phyloP scores from a whole-genome alignment of 75 land plant species.

The Isoetes taiwanensis region DNA sequence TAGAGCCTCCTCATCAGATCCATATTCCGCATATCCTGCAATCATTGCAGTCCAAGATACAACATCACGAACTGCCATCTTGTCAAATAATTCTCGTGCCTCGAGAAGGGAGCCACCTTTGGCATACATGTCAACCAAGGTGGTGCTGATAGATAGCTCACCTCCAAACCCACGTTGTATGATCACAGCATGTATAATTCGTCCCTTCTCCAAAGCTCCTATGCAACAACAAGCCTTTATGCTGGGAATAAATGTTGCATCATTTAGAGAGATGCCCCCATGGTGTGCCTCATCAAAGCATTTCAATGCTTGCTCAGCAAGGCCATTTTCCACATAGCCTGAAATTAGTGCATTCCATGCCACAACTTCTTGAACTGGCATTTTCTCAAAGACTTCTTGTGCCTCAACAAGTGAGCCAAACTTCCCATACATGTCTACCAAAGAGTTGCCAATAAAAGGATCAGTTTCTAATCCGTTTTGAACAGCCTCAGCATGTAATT shows the following conservation, averaged over 20 bases:
- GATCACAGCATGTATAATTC: not conserved
- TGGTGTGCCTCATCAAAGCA: slow-evolving; percentile 7
- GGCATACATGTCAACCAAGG: slow-evolving; percentile 41
- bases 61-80: not conserved
- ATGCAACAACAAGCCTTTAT: not conserved
- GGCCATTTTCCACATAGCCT: slow-evolving; percentile 16
- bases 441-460: slow-evolving; percentile 13
- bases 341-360: slow-evolving; percentile 15
- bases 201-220: not conserved
- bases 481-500: slow-evolving; percentile 5
- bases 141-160: slow-evolving; percentile 16
- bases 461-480: slow-evolving; percentile 8
- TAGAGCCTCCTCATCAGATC: slow-evolving; percentile 2
- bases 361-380: slow-evolving; percentile 14
- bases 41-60: slow-evolving; percentile 8
- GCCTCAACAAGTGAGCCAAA: slow-evolving; percentile 12
- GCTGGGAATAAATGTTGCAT: not conserved
- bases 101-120: slow-evolving; percentile 22
- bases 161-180: not conserved
- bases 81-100: slow-evolving; percentile 6
- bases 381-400: slow-evolving; percentile 7
- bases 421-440: slow-evolving; percentile 28
- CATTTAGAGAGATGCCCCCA: not conserved
- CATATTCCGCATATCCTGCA: slow-evolving; percentile 11
- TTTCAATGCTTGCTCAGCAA: slow-evolving; percentile 33